Conservation (phyloP, 2,329 filamentous ascomycete species). For the Pseudomassariella vexata region DNA sequence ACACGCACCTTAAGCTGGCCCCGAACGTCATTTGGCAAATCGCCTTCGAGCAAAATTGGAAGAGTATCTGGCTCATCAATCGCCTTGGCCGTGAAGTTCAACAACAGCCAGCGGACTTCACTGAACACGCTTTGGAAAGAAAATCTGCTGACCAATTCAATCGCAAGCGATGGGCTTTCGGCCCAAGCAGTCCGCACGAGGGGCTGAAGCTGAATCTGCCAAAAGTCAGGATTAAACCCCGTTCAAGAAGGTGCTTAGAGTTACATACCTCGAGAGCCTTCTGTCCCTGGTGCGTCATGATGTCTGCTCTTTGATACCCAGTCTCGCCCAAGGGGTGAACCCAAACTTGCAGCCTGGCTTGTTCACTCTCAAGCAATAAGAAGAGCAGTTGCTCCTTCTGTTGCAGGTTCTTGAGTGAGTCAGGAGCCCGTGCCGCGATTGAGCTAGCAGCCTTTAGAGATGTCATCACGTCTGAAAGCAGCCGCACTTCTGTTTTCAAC, state of each 20-base stretch:
- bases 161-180: slow-evolving; percentile 79
- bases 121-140: slow-evolving; percentile 64
- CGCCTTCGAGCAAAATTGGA: slow-evolving; percentile 71
- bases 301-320: slow-evolving; percentile 27
- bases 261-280: slow-evolving; percentile 31
- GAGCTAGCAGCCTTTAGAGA: slow-evolving; percentile 60
- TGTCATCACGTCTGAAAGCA: slow-evolving; percentile 68
- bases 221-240: too few relatives aligned
- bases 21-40: slow-evolving; percentile 72
- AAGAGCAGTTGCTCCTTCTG: slow-evolving; percentile 80
- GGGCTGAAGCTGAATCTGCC: slow-evolving; percentile 50
- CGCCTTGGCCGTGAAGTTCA: slow-evolving; percentile 80
- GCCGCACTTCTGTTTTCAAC: slow-evolving; percentile 82
- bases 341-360: slow-evolving; percentile 82
- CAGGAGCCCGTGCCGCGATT: slow-evolving; percentile 47
- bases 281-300: slow-evolving; percentile 35
- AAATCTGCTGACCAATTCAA: slow-evolving; percentile 78
- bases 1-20: slow-evolving; percentile 72
- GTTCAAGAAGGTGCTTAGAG: slow-evolving; percentile 1
- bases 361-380: slow-evolving; percentile 77
- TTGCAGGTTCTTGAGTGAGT: slow-evolving; percentile 60
- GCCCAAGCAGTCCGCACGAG: slow-evolving; percentile 80
- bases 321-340: slow-evolving; percentile 70
- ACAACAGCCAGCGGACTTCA: slow-evolving; percentile 73
- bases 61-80: slow-evolving; percentile 77